Conservation (phyloP, 257 asterid species). For the Sherardia arvensis region DNA sequence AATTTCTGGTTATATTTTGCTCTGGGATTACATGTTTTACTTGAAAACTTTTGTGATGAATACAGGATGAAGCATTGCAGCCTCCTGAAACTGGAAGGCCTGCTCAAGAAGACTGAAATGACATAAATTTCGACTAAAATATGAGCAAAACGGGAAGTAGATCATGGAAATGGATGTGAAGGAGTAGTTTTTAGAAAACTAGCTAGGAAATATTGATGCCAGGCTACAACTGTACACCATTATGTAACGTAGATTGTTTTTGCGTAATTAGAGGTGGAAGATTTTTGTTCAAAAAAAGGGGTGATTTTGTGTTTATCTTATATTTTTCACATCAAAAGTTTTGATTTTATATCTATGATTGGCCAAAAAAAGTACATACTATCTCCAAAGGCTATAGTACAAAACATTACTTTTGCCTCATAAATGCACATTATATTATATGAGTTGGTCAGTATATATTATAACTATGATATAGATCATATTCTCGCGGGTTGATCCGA, state of each 20-base stretch:
- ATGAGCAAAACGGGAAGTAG: slow-evolving; percentile 2
- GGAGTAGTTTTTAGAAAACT: neutral
- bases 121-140: neutral
- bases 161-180: neutral
- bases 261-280: neutral
- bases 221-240: neutral
- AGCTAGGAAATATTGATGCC: neutral
- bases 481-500: too few species aligned
- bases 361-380: too few species aligned
- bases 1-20: neutral
- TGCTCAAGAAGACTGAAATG: neutral
- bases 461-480: too few species aligned
- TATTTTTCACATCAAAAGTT: too few species aligned
- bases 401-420: too few species aligned
- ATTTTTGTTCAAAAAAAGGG: too few species aligned
- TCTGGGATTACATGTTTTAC: neutral
- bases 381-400: too few species aligned
- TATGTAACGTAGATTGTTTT: neutral
- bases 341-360: too few species aligned
- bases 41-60: neutral
- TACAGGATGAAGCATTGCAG: neutral
- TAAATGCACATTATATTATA: too few species aligned
- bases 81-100: neutral
- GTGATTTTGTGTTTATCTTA: too few species aligned
- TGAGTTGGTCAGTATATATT: too few species aligned